phyloP scores from a whole-genome alignment of 1,284 basidiomycete genomes.

The Athelia psychrophila region DNA sequence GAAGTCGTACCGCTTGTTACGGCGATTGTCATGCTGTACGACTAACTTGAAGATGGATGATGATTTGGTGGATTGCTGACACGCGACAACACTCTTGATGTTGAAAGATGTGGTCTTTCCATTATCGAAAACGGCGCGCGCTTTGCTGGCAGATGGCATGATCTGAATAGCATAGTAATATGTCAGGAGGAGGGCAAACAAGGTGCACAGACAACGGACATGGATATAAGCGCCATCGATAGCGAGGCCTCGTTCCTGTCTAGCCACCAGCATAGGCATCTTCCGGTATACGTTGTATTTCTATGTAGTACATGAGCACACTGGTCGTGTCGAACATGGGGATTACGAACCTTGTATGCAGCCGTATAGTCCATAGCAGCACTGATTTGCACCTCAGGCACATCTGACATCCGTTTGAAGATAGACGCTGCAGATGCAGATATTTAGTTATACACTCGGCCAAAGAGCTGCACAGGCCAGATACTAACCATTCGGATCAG shows the following conservation, averaged over 20 bases:
- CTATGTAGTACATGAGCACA: conserved; percentile 35
- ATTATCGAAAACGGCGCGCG: conserved; percentile 82
- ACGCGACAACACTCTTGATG: conserved; percentile 82
- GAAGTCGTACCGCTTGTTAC: conserved; percentile 93
- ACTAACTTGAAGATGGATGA: conserved; percentile 85
- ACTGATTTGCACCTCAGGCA: conserved; percentile 58
- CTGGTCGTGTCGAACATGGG: conserved; percentile 1
- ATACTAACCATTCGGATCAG: conserved; percentile 85
- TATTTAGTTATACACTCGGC: conserved; percentile 4
- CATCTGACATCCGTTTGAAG: conserved; percentile 82
- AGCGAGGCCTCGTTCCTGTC: conserved; percentile 89
- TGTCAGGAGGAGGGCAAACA: neutral
- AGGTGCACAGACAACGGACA: conserved; percentile 43
- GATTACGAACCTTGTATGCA: conserved; percentile 76
- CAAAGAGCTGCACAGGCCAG: conserved; percentile 16
- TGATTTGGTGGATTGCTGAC: conserved; percentile 81
- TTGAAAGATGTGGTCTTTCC: conserved; percentile 92
- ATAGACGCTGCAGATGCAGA: conserved; percentile 71
- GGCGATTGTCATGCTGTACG: conserved; percentile 53
- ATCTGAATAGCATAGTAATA: conserved; percentile 54
- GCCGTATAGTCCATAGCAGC: conserved; percentile 61
- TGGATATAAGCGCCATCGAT: conserved; percentile 96
- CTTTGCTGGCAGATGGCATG: conserved; percentile 83
- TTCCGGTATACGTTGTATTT: conserved; percentile 95
- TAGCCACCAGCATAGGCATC: conserved; percentile 87